Conservation (phyloP, 208 protist species). For the Acanthamoeba lenticulata region DNA sequence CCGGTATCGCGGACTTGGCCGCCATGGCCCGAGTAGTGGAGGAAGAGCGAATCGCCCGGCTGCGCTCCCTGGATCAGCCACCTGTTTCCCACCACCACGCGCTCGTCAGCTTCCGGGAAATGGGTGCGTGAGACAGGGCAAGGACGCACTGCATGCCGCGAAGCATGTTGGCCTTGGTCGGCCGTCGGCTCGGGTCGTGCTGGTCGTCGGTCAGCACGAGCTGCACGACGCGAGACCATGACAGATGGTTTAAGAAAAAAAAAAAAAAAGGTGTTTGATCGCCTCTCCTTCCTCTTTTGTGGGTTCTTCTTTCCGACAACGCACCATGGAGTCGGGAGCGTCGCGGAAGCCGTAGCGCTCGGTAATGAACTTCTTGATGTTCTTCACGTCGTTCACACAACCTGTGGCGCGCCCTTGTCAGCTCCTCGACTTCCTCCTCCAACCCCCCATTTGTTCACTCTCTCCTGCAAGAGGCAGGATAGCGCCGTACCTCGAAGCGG, state of each 20-base stretch:
- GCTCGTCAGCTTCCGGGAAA: too few relatives aligned
- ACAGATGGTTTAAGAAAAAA: too few relatives aligned
- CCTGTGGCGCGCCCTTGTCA: too few relatives aligned
- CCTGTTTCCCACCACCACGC: too few relatives aligned
- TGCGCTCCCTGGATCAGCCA: constrained; percentile 53
- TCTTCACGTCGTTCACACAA: constrained; percentile 68
- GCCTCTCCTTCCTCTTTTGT: too few relatives aligned
- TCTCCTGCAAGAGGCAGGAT: too few relatives aligned
- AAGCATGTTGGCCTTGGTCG: constrained; percentile 64
- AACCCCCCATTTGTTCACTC: too few relatives aligned
- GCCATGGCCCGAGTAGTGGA: constrained; percentile 71
- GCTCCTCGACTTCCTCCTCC: too few relatives aligned
- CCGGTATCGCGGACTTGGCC: constrained; percentile 57
- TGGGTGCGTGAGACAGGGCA: not conserved
- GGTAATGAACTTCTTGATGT: constrained; percentile 65
- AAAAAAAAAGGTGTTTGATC: too few relatives aligned
- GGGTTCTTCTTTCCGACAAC: too few relatives aligned
- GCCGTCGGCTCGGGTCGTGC: not conserved
- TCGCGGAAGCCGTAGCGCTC: constrained; percentile 28
- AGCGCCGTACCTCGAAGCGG: constrained; percentile 13
- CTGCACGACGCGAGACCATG: too few relatives aligned
- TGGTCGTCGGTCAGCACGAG: constrained; percentile 65
- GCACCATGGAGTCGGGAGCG: constrained; percentile 19
- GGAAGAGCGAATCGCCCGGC: constrained; percentile 68
- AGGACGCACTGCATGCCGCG: not conserved